Evolutionary conservation across 1,139 yeast species (phyloP).

Genomic region (Debaryomyces udenii): DNA sequence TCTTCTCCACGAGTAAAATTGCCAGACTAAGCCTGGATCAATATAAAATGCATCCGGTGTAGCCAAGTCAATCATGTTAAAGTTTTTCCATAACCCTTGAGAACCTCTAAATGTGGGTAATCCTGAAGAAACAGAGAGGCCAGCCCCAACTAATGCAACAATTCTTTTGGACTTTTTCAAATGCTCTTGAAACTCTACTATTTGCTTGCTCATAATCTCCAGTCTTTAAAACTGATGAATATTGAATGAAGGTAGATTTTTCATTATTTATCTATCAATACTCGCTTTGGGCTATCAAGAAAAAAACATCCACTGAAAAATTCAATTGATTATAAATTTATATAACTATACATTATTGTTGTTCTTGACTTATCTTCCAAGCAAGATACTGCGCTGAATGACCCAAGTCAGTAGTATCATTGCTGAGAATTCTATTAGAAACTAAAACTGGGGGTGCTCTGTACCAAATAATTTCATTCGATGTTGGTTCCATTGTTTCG

Average conservation of each 20-base stretch:
- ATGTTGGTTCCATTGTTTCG: slow-evolving; percentile 23
- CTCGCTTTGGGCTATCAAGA: not conserved
- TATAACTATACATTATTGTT: slow-evolving; percentile 7
- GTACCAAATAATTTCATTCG: slow-evolving; percentile 75
- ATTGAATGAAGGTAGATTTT: not conserved
- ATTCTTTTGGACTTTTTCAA: slow-evolving; percentile 56
- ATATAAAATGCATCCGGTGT: slow-evolving; percentile 86
- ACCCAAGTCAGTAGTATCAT: slow-evolving; percentile 46
- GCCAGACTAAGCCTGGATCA: slow-evolving; percentile 90
- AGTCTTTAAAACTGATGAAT: not conserved
- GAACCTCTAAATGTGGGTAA: slow-evolving; percentile 72
- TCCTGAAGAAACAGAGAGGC: slow-evolving; percentile 78
- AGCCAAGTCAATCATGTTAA: slow-evolving; percentile 80
- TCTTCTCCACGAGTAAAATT: slow-evolving; percentile 75
- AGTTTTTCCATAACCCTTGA: slow-evolving; percentile 77
- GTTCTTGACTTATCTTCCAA: slow-evolving; percentile 49
- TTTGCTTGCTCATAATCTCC: slow-evolving; percentile 19
- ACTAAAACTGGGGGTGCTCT: slow-evolving; percentile 74
- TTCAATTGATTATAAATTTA: slow-evolving; percentile 4
- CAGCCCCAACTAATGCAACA: slow-evolving; percentile 83
- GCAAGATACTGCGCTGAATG: slow-evolving; percentile 73
- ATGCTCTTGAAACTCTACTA: slow-evolving; percentile 59
- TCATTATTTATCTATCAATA: not conserved
- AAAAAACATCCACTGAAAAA: slow-evolving; percentile 1
- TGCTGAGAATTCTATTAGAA: slow-evolving; percentile 48